A percentile compares a stretch with the other conserved stretches of the same genome.
Conservation (phyloP, 495 filamentous ascomycete species). For the Penicillium bialowiezense region DNA sequence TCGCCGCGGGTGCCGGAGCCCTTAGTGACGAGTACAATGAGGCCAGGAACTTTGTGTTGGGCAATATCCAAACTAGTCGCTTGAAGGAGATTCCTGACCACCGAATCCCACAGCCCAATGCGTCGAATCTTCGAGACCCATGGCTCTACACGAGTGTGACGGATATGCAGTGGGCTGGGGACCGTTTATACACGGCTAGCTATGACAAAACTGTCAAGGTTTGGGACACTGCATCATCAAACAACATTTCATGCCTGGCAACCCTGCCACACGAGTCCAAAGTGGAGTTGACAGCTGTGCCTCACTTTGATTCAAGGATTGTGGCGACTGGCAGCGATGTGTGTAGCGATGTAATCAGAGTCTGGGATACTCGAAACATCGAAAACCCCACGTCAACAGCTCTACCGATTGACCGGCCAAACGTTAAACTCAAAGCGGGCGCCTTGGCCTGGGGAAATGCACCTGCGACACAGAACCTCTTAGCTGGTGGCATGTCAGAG, state of each 20-base stretch:
- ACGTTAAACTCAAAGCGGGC: slow-evolving; percentile 58
- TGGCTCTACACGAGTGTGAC: slow-evolving; percentile 78
- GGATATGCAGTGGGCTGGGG: slow-evolving; percentile 67
- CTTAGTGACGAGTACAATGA: slow-evolving; percentile 80
- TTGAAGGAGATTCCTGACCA: slow-evolving; percentile 71
- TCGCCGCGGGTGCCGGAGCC: slow-evolving; percentile 65
- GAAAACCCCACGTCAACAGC: not conserved
- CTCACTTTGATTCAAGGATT: slow-evolving; percentile 34
- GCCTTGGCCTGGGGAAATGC: slow-evolving; percentile 69
- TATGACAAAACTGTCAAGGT: slow-evolving; percentile 79
- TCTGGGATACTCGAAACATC: slow-evolving; percentile 26
- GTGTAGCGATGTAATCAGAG: slow-evolving; percentile 14
- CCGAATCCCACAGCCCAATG: slow-evolving; percentile 53
- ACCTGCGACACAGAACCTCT: slow-evolving; percentile 46
- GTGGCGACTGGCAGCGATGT: slow-evolving; percentile 50
- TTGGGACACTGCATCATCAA: slow-evolving; percentile 54
- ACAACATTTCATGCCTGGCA: slow-evolving; percentile 34
- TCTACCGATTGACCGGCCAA: slow-evolving; percentile 35
- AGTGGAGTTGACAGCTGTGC: slow-evolving; percentile 69
- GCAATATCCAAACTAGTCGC: slow-evolving; percentile 52
- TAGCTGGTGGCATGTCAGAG: slow-evolving; percentile 77
- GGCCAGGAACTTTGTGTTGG: slow-evolving; percentile 71
- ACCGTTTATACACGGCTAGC: slow-evolving; percentile 69
- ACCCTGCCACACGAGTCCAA: slow-evolving; percentile 62
- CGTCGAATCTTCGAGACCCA: slow-evolving; percentile 55